Evolutionary conservation across 1,284 basidiomycete genomes (phyloP).

Genomic region (Cryptococcus hybrid): DNA sequence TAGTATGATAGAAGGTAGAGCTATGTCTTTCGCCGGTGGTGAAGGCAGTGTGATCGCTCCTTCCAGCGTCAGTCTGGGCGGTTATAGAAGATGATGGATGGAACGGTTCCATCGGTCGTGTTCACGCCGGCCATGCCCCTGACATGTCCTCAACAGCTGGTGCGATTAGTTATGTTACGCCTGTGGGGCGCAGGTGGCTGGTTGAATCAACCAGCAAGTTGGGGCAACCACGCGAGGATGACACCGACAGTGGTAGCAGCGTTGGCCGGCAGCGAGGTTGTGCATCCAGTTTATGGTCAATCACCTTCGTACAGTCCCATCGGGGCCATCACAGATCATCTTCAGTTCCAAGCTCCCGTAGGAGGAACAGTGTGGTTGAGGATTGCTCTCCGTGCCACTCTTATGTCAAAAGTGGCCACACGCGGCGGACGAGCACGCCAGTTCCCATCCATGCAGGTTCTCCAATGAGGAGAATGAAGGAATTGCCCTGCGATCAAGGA

Average conservation of each 20-base stretch:
- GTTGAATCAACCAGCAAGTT: conserved; percentile 19
- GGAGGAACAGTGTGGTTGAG: conserved; percentile 1
- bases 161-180: conserved; percentile 4
- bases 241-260: conserved; percentile 9
- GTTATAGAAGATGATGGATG: conserved; percentile 29
- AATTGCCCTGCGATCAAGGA: neutral
- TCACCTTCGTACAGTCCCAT: neutral
- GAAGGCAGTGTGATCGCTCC: conserved; percentile 6
- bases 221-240: conserved; percentile 26
- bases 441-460: neutral
- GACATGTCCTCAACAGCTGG: conserved; percentile 27
- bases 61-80: conserved; percentile 3
- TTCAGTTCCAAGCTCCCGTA: neutral
- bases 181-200: conserved; percentile 2
- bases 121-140: conserved; percentile 25
- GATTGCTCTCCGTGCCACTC: neutral
- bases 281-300: neutral
- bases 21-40: neutral
- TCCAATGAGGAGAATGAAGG: neutral
- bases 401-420: neutral
- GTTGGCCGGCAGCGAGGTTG: neutral
- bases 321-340: neutral
- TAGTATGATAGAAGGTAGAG: neutral
- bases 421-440: neutral
- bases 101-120: conserved; percentile 25